A percentile compares a stretch with the other conserved stretches of the same genome.
These are phyloP conservation scores for Candida insectalens DNA, from an alignment of 805 yeast genomes.

Conservation along the genomic window DNA sequence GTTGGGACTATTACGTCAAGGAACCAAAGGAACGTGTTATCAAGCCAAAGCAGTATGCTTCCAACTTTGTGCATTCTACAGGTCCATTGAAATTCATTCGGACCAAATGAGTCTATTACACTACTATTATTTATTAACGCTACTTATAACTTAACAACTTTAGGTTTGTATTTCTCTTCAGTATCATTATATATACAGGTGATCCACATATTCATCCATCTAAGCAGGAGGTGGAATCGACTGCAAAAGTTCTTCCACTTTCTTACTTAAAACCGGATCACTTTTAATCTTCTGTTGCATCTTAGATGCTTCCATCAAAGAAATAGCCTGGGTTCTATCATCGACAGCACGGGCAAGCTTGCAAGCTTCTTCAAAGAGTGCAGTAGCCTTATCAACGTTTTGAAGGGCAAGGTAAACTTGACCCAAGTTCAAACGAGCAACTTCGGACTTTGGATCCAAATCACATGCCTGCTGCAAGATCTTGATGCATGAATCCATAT, in stretches of 20 bases:
- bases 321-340: conserved; percentile 84
- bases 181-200: conserved; percentile 3
- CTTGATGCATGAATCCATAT: conserved; percentile 48
- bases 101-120: conserved; percentile 43
- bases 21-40: conserved; percentile 72
- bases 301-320: conserved; percentile 87
- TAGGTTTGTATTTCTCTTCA: conserved; percentile 1
- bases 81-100: conserved; percentile 73
- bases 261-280: conserved; percentile 56
- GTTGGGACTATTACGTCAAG: conserved; percentile 75
- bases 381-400: conserved; percentile 71
- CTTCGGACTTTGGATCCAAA: conserved; percentile 81
- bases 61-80: conserved; percentile 57
- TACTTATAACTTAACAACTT: background rate
- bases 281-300: conserved; percentile 72
- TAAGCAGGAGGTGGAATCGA: conserved; percentile 1
- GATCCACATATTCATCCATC: background rate
- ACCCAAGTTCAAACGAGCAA: conserved; percentile 85
- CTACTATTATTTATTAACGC: conserved; percentile 1
- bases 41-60: conserved; percentile 64
- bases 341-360: conserved; percentile 72
- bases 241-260: conserved; percentile 52
- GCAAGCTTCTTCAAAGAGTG: conserved; percentile 74
- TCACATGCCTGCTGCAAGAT: conserved; percentile 68
- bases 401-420: conserved; percentile 82